Evolutionary conservation across 805 yeast genomes (phyloP), one percentile per base, ranked within the genome.

Genomic region (Wickerhamiella allomyrinae): DNA sequence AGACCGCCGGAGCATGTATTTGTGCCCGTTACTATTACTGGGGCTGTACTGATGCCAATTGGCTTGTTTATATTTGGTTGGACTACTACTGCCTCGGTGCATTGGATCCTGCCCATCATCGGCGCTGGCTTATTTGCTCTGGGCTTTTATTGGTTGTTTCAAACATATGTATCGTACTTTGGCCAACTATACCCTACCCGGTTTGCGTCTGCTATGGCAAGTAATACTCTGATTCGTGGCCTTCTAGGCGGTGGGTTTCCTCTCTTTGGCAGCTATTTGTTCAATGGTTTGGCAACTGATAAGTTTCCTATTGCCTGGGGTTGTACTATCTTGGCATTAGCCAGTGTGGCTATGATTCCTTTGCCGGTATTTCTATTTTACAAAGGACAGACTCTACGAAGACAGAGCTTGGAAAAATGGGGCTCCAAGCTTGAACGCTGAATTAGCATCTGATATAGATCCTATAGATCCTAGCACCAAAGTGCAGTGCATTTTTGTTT

Each of bases 261-360:
- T 37, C 62, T 79, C 40, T 77, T 79, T 56, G 82, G 81, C 5
- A 55, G 65, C 27, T 70, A 72, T 20, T 67, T 79, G 71, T 79
- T 70, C 55, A 59, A 65, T 43, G 70, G 52, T 27, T 37, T 54
- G 29, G 55, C 56, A 2, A 57, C 51, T 13, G 39, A 58, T 1
- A 66, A 63, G 34, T 76, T 62, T 52, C 79, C 80, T 2, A 75
- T 74, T 15, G 80, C 67, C 1, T 75, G 77, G 77, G 79, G 79
- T 2, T 62, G 72, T 7, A 60, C 71, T 7, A 52, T 73, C 7
- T 51, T 71, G 37, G 75, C 68, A 0, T 67, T 70, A 47, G 48
- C 69, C 34, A 51, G 66, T 8, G 37, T 68, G 17, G 65, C 54
- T 1, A 56, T 74, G 62, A 70, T 74, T 39, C 77, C 78, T 8